phyloP scores from a whole-genome alignment of 805 yeast genomes.

The Yamadazyma akitaensis region DNA sequence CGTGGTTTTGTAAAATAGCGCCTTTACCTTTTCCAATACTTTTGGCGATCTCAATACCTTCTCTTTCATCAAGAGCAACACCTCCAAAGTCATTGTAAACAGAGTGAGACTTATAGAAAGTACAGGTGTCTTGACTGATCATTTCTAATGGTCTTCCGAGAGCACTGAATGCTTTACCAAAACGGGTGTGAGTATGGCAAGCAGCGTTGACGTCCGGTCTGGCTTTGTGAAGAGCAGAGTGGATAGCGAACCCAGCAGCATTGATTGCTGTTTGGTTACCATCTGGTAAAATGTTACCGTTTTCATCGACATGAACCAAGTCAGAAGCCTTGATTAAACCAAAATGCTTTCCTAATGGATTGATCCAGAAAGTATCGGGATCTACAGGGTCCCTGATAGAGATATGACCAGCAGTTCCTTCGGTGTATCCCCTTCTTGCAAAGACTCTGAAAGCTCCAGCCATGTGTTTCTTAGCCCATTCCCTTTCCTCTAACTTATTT shows the following conservation, averaged over 20 bases:
- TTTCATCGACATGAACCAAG: constrained; percentile 37
- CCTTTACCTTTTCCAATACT: constrained; percentile 31
- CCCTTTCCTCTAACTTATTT: constrained; percentile 47
- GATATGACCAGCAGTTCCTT: constrained; percentile 85
- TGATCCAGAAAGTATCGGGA: constrained; percentile 83
- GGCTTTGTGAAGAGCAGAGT: constrained; percentile 36
- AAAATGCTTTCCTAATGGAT: constrained; percentile 81
- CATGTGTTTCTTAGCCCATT: constrained; percentile 65
- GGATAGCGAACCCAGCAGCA: constrained; percentile 42
- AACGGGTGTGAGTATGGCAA: constrained; percentile 39
- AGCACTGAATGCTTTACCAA: constrained; percentile 38
- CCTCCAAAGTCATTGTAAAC: constrained; percentile 76
- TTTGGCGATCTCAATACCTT: constrained; percentile 29
- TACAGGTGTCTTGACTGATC: constrained; percentile 76
- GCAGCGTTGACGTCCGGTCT: constrained; percentile 41
- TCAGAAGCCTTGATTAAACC: constrained; percentile 37
- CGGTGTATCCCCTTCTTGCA: constrained; percentile 72
- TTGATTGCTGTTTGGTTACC: constrained; percentile 39
- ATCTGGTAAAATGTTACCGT: constrained; percentile 36
- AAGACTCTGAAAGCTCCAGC: constrained; percentile 84
- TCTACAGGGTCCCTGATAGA: constrained; percentile 81
- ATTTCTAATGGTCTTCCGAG: constrained; percentile 54
- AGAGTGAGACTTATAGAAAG: constrained; percentile 60
- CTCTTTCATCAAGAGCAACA: constrained; percentile 49
- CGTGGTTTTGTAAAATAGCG: constrained; percentile 33